Evolutionary conservation across 2,329 filamentous ascomycete species (phyloP).

Genomic region (Laburnicola sp.): DNA sequence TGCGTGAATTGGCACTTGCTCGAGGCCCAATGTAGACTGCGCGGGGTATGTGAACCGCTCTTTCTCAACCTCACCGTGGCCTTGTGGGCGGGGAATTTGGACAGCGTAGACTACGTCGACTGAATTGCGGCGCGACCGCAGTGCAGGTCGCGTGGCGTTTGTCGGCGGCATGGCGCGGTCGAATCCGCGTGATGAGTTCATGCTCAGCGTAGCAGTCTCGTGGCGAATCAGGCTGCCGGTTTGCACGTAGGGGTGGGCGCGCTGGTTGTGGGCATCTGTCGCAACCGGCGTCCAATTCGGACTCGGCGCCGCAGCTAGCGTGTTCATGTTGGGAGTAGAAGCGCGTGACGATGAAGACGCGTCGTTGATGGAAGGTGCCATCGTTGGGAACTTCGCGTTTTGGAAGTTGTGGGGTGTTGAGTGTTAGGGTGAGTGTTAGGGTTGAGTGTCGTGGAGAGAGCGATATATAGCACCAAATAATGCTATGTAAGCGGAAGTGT

Average conservation of each 20-base stretch:
- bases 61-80: not conserved
- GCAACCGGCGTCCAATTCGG: not conserved
- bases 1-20: not conserved
- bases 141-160: constrained; percentile 11
- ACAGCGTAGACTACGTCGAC: constrained; percentile 19
- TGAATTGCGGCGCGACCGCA: constrained; percentile 26
- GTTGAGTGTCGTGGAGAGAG: too few relatives aligned
- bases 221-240: constrained; percentile 14
- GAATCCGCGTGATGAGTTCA: constrained; percentile 21
- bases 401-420: too few relatives aligned
- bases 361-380: too few relatives aligned
- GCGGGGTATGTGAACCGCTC: not conserved
- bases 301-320: not conserved
- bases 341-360: not conserved
- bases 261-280: constrained; percentile 5
- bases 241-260: constrained; percentile 6
- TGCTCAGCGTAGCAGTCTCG: constrained; percentile 6
- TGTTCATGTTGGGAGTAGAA: not conserved
- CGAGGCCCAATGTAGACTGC: not conserved
- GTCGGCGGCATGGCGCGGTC: constrained; percentile 18
- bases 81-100: not conserved
- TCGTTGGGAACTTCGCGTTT: too few relatives aligned
- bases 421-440: too few relatives aligned
- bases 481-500: too few relatives aligned
- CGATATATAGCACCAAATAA: too few relatives aligned